A percentile compares a stretch with the other conserved stretches of the same genome.
Evolutionary conservation across 225 moss, liverwort and hornwort genomes (phyloP).

Genomic region (Polytrichum commune): DNA sequence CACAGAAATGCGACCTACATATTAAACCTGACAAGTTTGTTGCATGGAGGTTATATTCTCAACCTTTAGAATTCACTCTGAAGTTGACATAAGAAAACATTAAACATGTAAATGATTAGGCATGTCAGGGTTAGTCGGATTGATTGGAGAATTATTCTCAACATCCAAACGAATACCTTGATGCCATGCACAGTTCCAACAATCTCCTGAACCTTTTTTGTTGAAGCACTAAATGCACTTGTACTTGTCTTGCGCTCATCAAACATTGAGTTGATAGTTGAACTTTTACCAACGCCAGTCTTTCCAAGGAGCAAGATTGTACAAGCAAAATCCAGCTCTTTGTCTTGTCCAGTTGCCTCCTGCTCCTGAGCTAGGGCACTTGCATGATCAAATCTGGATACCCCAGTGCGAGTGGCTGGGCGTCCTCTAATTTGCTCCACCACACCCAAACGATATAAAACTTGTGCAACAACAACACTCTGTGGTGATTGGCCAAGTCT

Average conservation of each 20-base stretch:
- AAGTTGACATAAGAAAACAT: too few relatives aligned
- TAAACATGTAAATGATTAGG: too few relatives aligned
- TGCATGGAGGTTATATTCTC: too few relatives aligned
- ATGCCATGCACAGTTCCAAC: conserved; percentile 86
- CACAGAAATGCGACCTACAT: too few relatives aligned
- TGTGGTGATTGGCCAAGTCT: conserved; percentile 85
- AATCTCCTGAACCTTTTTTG: conserved; percentile 80
- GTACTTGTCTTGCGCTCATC: conserved; percentile 79
- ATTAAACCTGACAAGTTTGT: too few relatives aligned
- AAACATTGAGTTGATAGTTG: conserved; percentile 94
- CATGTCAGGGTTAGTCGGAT: too few relatives aligned
- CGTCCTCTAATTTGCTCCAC: conserved; percentile 87
- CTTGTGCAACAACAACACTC: conserved; percentile 88
- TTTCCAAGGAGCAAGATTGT: conserved; percentile 89
- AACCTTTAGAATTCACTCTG: too few relatives aligned
- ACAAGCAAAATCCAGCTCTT: conserved; percentile 86
- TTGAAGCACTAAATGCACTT: conserved; percentile 78
- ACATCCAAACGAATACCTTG: conserved; percentile 28
- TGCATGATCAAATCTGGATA: conserved; percentile 82
- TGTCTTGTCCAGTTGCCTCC: conserved; percentile 73
- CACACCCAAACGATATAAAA: conserved; percentile 82
- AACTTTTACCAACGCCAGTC: conserved; percentile 96
- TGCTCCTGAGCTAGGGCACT: conserved; percentile 77
- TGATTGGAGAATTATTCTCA: too few relatives aligned
- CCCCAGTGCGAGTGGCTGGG: conserved; percentile 42